A percentile compares a stretch with the other conserved stretches of the same genome.
These are phyloP conservation scores for Dispira simplex DNA, from an alignment of 192 early-diverging fungal species.

Conservation along the genomic window DNA sequence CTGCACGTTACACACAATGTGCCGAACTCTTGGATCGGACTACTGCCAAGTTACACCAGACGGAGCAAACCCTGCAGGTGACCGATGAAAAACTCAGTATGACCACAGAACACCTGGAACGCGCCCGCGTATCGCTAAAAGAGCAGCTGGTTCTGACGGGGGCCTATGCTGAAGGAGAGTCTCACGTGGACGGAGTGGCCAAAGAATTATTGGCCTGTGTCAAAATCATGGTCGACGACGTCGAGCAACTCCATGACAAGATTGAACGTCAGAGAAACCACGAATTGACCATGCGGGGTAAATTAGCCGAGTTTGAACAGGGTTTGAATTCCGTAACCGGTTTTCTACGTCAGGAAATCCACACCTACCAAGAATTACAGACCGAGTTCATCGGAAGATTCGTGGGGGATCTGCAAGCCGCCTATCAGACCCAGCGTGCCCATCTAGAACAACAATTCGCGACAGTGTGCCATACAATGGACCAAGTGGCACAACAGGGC, in stretches of 20 bases:
- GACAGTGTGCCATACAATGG: too few species aligned
- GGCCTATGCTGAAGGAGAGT: background rate
- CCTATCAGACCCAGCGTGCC: background rate
- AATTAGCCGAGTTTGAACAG: background rate
- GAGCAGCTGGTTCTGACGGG: background rate
- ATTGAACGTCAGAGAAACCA: background rate
- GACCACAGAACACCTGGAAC: background rate
- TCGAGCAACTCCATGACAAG: background rate
- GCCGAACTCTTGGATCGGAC: background rate
- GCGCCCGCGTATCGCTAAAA: background rate
- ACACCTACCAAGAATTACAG: background rate
- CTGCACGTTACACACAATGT: background rate
- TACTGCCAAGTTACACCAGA: background rate
- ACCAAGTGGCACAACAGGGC: too few species aligned
- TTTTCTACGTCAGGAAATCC: background rate
- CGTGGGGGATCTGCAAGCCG: background rate
- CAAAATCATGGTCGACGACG: background rate
- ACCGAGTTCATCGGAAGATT: background rate
- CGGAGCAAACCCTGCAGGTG: background rate
- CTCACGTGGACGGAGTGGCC: slow-evolving; percentile 1
- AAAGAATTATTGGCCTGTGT: background rate
- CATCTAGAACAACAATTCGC: too few species aligned
- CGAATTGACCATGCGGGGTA: background rate
- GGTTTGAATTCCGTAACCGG: background rate
- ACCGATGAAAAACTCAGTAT: background rate